These are phyloP conservation scores for Mortierella claussenii DNA, from an alignment of 192 early-diverging fungal species.

Conservation along the genomic window DNA sequence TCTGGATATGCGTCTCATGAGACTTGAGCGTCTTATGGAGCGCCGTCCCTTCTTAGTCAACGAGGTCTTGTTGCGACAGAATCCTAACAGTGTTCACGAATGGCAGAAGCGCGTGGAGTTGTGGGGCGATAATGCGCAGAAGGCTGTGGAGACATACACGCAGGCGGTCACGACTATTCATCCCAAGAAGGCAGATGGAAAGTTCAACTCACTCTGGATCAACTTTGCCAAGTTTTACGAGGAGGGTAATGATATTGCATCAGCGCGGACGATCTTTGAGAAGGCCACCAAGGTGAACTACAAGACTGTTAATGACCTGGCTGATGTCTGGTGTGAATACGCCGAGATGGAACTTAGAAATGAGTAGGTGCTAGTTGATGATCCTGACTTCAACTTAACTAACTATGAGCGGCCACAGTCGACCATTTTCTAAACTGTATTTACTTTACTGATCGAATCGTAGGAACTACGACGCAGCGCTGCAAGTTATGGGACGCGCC, in stretches of 20 bases:
- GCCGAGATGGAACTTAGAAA: constrained; percentile 85
- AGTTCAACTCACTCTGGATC: constrained; percentile 84
- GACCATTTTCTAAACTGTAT: background rate
- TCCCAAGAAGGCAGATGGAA: constrained; percentile 82
- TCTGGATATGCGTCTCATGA: constrained; percentile 84
- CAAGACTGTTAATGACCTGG: constrained; percentile 85
- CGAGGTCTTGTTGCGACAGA: constrained; percentile 92
- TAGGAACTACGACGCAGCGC: constrained; percentile 72
- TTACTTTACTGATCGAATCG: background rate
- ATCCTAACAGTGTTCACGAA: constrained; percentile 88
- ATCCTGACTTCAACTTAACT: no score
- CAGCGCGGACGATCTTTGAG: constrained; percentile 85
- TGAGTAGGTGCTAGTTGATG: constrained; percentile 43
- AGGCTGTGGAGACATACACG: constrained; percentile 78
- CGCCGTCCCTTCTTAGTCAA: constrained; percentile 92
- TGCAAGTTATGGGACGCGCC: constrained; percentile 86
- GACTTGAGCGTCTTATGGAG: constrained; percentile 93
- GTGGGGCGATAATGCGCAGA: constrained; percentile 66
- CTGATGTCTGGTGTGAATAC: constrained; percentile 90
- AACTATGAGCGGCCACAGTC: background rate
- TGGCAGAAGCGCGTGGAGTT: constrained; percentile 91
- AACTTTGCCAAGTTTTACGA: constrained; percentile 88
- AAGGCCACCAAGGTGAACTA: constrained; percentile 84
- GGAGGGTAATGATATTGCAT: constrained; percentile 63
- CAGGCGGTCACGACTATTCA: constrained; percentile 77